Conservation (phyloP, 1,284 basidiomycete genomes). For the Malassezia sympodialis region DNA sequence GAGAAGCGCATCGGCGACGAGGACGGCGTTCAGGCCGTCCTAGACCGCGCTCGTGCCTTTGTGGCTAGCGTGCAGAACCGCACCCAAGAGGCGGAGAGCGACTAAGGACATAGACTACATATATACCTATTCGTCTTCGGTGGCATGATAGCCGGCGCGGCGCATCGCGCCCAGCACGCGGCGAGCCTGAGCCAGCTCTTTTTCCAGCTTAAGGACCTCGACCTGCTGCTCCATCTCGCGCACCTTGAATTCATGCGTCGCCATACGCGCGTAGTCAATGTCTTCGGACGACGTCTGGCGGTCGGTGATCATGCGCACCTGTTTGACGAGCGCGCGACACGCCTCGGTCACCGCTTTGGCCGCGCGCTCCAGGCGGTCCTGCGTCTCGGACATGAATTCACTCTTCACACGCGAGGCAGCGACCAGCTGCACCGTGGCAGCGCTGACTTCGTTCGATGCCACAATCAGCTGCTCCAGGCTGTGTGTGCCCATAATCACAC, state of each 20-base stretch:
- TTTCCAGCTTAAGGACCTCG: conserved; percentile 89
- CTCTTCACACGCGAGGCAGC: conserved; percentile 97
- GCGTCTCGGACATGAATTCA: conserved; percentile 94
- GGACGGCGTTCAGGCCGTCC: conserved; percentile 68
- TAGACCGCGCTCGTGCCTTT: conserved; percentile 73
- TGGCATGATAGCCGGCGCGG: conserved; percentile 42
- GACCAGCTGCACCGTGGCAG: conserved; percentile 91
- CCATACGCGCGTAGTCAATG: conserved; percentile 84
- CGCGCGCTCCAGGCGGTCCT: conserved; percentile 86
- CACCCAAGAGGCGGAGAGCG: conserved; percentile 7
- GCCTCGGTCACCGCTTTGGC: conserved; percentile 97
- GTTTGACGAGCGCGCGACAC: conserved; percentile 90
- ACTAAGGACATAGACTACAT: background rate
- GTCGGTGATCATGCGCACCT: conserved; percentile 89
- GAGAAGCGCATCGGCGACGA: conserved; percentile 80
- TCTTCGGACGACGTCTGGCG: conserved; percentile 64
- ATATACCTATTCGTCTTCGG: conserved; percentile 23
- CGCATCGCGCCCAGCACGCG: conserved; percentile 44
- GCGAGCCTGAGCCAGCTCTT: conserved; percentile 61
- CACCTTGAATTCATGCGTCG: conserved; percentile 86
- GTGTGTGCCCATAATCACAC: conserved; percentile 89
- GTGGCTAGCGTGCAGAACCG: conserved; percentile 17
- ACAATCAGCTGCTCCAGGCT: conserved; percentile 97
- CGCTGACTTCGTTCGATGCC: conserved; percentile 94
- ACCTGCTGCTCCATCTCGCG: conserved; percentile 89